phyloP scores from a whole-genome alignment of 345 rosid species.

The Angophora floribunda region DNA sequence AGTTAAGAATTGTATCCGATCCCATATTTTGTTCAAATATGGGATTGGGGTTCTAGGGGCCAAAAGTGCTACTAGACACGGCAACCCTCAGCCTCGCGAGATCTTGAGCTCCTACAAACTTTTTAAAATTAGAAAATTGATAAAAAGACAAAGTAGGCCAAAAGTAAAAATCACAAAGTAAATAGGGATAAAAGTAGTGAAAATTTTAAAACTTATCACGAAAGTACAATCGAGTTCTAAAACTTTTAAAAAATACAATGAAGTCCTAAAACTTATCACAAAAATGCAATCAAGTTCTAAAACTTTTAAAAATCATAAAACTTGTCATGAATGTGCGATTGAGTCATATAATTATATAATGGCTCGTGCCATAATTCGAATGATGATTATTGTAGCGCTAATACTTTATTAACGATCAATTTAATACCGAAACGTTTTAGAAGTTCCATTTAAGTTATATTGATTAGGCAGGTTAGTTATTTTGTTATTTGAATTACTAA shows the following conservation, averaged over 20 bases:
- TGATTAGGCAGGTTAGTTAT: not conserved
- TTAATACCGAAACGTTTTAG: not conserved
- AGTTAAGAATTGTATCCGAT: too few species aligned
- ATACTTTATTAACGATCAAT: too few species aligned
- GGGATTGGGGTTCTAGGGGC: not conserved
- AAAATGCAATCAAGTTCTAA: too few species aligned
- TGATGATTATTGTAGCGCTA: too few species aligned
- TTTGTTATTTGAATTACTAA: too few species aligned
- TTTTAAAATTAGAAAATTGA: not conserved
- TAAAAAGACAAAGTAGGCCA: not conserved
- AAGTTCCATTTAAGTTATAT: not conserved
- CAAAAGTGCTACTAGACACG: not conserved
- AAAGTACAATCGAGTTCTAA: too few species aligned
- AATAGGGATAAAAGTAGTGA: too few species aligned
- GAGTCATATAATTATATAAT: fast-evolving
- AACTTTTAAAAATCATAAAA: too few species aligned
- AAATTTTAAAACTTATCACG: too few species aligned
- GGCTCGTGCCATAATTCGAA: not conserved
- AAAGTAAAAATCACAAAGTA: not conserved
- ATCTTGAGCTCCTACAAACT: fast-evolving
- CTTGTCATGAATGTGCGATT: too few species aligned
- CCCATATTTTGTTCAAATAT: not conserved
- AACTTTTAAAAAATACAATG: too few species aligned
- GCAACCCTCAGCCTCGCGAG: fast-evolving
- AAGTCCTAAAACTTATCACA: too few species aligned